Conservation (phyloP, 2,329 filamentous ascomycete genomes). For the Rhynchosporium secalis region DNA sequence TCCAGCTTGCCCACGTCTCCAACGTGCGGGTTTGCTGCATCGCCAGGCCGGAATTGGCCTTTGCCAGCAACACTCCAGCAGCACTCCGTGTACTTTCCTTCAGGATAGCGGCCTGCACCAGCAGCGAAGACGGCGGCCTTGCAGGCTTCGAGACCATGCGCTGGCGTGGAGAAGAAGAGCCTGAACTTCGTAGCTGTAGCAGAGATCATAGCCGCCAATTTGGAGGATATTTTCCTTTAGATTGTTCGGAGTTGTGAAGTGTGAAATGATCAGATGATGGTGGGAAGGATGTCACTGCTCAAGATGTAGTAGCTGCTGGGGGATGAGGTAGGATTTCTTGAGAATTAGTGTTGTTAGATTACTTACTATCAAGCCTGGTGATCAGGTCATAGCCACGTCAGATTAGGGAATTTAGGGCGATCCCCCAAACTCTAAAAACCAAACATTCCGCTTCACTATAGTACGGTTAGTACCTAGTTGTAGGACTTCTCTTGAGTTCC, state of each 20-base stretch:
- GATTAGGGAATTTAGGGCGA: no score
- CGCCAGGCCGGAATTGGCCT: slow-evolving; percentile 66
- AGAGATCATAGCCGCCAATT: not conserved
- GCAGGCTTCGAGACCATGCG: slow-evolving; percentile 46
- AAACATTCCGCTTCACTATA: no score
- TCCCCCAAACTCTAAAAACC: no score
- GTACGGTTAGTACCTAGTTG: no score
- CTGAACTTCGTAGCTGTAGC: slow-evolving; percentile 33
- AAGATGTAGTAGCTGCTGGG: no score
- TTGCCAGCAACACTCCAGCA: slow-evolving; percentile 54
- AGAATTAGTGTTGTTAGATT: not conserved
- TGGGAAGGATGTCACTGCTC: no score
- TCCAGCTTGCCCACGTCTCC: slow-evolving; percentile 59
- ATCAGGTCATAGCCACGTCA: no score
- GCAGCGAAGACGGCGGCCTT: slow-evolving; percentile 58
- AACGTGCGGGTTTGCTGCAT: slow-evolving; percentile 62
- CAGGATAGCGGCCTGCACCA: slow-evolving; percentile 53
- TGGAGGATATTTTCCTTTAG: not conserved
- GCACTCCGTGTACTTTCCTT: slow-evolving; percentile 53
- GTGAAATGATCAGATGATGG: no score
- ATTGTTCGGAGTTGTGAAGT: not conserved
- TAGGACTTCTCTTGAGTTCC: no score
- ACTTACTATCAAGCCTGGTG: no score
- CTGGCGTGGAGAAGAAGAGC: slow-evolving; percentile 54
- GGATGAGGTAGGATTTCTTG: not conserved